Evolutionary conservation across 345 rosid genomes (phyloP).

Genomic region (Salix exigua): DNA sequence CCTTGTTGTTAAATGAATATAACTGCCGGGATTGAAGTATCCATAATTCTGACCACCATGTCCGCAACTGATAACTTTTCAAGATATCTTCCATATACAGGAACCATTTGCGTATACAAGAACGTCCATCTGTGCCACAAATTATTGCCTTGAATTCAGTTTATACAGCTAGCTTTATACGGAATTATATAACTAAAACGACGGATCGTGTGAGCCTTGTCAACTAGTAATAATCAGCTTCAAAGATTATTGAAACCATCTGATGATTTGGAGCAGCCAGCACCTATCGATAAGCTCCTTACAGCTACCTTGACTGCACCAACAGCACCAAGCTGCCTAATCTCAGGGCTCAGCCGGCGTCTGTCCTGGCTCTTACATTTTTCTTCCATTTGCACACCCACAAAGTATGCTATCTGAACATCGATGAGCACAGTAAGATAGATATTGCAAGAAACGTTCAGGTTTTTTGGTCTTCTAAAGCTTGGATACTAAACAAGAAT

Average conservation of each 20-base stretch:
- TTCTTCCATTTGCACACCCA: slow-evolving; percentile 72
- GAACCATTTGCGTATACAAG: neutral
- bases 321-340: slow-evolving; percentile 67
- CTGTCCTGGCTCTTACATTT: slow-evolving; percentile 34
- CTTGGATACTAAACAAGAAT: neutral
- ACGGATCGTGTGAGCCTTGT: neutral
- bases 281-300: slow-evolving; percentile 57
- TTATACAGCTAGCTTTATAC: neutral
- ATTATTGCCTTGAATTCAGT: neutral
- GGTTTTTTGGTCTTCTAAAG: neutral
- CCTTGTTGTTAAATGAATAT: too few relatives aligned
- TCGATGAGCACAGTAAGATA: slow-evolving; percentile 4
- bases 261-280: slow-evolving; percentile 41
- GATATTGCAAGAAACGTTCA: neutral
- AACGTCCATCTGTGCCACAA: neutral
- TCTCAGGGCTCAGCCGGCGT: slow-evolving; percentile 61
- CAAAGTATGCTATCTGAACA: slow-evolving; percentile 71
- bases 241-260: slow-evolving; percentile 12
- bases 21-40: too few relatives aligned
- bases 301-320: slow-evolving; percentile 88
- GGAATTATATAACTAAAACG: neutral
- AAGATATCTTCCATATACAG: neutral
- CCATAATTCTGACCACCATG: too few relatives aligned
- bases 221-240: neutral
- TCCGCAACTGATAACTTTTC: neutral